phyloP scores from a whole-genome alignment of 2,329 filamentous ascomycete species.

The Chrysoporthe austroafricana region DNA sequence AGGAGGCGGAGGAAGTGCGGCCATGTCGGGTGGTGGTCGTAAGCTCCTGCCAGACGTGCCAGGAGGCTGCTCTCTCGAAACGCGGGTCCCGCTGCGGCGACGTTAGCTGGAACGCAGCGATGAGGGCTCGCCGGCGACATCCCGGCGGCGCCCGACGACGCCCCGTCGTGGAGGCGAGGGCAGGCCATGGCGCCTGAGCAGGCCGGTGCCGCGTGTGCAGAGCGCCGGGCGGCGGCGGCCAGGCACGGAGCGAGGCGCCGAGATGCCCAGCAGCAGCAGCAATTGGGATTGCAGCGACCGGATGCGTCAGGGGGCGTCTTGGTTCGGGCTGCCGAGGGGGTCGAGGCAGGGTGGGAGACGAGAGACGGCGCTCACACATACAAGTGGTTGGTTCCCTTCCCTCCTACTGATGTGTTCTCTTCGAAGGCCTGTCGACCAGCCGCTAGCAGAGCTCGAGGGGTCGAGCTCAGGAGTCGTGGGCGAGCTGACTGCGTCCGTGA shows the following conservation, averaged over 20 bases:
- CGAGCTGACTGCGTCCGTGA: not conserved
- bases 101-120: slow-evolving; percentile 16
- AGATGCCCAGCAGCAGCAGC: not conserved
- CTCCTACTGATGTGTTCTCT: not conserved
- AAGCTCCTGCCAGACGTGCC: slow-evolving; percentile 17
- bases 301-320: not conserved
- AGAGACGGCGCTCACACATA: slow-evolving; percentile 2
- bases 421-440: not conserved
- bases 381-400: not conserved
- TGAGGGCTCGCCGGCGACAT: not conserved
- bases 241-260: not conserved
- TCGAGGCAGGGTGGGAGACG: not conserved
- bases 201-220: not conserved
- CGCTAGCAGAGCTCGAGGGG: not conserved
- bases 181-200: not conserved
- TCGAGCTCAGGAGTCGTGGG: not conserved
- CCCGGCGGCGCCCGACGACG: not conserved
- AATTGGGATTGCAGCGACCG: slow-evolving; percentile 1
- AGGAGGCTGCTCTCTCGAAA: slow-evolving; percentile 13
- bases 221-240: not conserved
- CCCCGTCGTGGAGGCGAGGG: not conserved
- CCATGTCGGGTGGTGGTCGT: slow-evolving; percentile 40
- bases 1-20: slow-evolving; percentile 55
- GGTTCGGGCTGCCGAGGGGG: not conserved
- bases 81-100: slow-evolving; percentile 16